A percentile compares a stretch with the other conserved stretches of the same genome.
Evolutionary conservation across 768 basidiomycete species (phyloP).

Genomic region (Obba rivulosa): DNA sequence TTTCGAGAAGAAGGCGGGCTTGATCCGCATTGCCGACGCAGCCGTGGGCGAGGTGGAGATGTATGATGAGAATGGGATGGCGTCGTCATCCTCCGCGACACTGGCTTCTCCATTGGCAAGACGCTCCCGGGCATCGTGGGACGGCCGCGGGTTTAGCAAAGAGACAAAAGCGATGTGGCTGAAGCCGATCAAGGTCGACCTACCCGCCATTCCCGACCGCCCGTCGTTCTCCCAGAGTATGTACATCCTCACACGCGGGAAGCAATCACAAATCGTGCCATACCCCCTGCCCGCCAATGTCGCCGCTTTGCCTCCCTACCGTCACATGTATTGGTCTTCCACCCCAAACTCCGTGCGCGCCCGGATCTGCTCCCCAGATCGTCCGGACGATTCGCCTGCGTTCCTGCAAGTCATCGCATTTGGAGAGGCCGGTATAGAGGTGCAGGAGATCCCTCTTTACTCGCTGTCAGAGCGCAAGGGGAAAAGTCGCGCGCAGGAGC

Average conservation of each 20-base stretch:
- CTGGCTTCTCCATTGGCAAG: conserved; percentile 16
- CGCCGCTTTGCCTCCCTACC: conserved; percentile 44
- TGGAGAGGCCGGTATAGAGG: conserved; percentile 67
- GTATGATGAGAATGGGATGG: conserved; percentile 31
- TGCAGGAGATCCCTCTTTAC: conserved; percentile 58
- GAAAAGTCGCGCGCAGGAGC: conserved; percentile 44
- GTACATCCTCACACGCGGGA: conserved; percentile 66
- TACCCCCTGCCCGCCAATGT: conserved; percentile 59
- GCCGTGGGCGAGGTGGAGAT: conserved; percentile 77
- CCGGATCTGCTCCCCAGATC: conserved; percentile 38
- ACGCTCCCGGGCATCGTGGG: conserved; percentile 40
- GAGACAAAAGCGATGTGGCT: conserved; percentile 43
- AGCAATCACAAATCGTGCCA: conserved; percentile 60
- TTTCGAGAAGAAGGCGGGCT: conserved; percentile 85
- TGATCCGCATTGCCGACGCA: conserved; percentile 77
- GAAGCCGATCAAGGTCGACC: conserved; percentile 40
- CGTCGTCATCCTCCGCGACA: conserved; percentile 20
- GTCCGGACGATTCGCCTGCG: conserved; percentile 25
- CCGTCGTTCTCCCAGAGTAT: conserved; percentile 36
- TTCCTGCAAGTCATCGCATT: conserved; percentile 69
- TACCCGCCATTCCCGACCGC: conserved; percentile 25
- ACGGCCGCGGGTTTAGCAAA: conserved; percentile 34
- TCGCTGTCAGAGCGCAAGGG: conserved; percentile 41
- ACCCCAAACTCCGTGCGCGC: conserved; percentile 49
- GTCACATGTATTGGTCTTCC: conserved; percentile 51